These are phyloP conservation scores for Gossypium ekmanianum DNA, from an alignment of 345 rosid species.

Conservation along the genomic window DNA sequence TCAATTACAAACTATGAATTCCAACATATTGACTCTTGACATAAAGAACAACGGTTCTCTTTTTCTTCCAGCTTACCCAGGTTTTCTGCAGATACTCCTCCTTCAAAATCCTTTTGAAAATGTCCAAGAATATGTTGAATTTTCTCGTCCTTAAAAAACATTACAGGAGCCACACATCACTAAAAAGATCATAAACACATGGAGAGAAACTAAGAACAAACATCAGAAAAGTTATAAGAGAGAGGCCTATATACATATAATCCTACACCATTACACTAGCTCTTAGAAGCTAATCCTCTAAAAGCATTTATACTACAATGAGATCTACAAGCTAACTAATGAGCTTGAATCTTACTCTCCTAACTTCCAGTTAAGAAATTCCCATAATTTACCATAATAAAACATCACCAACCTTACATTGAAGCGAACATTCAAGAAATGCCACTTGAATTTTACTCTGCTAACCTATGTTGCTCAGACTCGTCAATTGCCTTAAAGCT, in stretches of 20 bases:
- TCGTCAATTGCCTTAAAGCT: too few relatives aligned
- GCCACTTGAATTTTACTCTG: neutral
- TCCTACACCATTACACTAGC: neutral
- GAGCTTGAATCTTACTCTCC: slow-evolving; percentile 6
- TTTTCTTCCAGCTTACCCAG: slow-evolving; percentile 59
- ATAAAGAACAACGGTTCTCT: slow-evolving; percentile 28
- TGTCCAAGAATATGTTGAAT: slow-evolving; percentile 87
- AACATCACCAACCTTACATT: slow-evolving; percentile 3
- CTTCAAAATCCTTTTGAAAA: slow-evolving; percentile 95
- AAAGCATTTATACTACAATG: neutral
- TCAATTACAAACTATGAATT: slow-evolving; percentile 24
- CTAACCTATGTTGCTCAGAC: too few relatives aligned
- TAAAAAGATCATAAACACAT: slow-evolving; percentile 6
- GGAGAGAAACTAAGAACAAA: neutral
- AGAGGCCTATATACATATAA: neutral
- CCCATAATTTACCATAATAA: neutral
- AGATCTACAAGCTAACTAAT: neutral
- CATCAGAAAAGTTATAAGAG: neutral
- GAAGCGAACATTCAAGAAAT: neutral
- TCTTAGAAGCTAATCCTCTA: neutral
- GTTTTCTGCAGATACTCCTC: slow-evolving; percentile 89
- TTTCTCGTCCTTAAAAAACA: slow-evolving; percentile 72
- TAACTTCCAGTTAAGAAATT: slow-evolving; percentile 4
- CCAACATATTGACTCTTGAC: slow-evolving; percentile 25
- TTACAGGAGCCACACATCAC: slow-evolving; percentile 16